Conservation (phyloP, 1,284 basidiomycete species). For the Malassezia slooffiae region DNA sequence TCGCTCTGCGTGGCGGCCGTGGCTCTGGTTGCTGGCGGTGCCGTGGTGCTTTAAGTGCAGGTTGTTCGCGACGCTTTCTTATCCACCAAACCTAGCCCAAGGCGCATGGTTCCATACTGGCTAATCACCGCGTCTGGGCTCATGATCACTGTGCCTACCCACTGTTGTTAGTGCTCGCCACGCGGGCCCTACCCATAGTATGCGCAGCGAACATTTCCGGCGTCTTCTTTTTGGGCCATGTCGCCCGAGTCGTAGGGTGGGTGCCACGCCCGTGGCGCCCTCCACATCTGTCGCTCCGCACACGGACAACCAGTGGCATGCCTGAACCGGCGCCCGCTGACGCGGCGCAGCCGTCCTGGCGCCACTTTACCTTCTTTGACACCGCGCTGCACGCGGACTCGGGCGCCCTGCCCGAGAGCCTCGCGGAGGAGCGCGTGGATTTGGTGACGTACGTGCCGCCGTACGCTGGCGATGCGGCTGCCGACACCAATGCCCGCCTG, state of each 20-base stretch:
- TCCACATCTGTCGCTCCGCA: slow-evolving; percentile 1
- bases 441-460: not conserved
- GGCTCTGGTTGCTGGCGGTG: slow-evolving; percentile 35
- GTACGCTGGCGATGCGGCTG: slow-evolving; percentile 1
- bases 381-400: too few relatives aligned
- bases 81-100: too few relatives aligned
- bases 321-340: too few relatives aligned
- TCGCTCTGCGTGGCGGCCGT: slow-evolving; percentile 24
- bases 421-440: too few relatives aligned
- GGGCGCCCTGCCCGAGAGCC: too few relatives aligned
- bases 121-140: not conserved
- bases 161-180: not conserved
- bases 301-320: too few relatives aligned
- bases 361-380: slow-evolving; percentile 10
- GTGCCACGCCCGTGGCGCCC: not conserved
- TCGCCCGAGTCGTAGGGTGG: not conserved
- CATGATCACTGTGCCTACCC: not conserved
- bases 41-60: slow-evolving; percentile 37
- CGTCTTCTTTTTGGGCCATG: not conserved
- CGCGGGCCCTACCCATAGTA: not conserved
- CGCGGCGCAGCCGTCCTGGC: slow-evolving; percentile 11
- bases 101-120: not conserved
- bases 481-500: too few relatives aligned
- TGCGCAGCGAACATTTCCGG: not conserved
- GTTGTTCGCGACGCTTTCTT: too few relatives aligned